These are phyloP conservation scores for Pistacia atlantica DNA, from an alignment of 345 rosid genomes.

Conservation along the genomic window DNA sequence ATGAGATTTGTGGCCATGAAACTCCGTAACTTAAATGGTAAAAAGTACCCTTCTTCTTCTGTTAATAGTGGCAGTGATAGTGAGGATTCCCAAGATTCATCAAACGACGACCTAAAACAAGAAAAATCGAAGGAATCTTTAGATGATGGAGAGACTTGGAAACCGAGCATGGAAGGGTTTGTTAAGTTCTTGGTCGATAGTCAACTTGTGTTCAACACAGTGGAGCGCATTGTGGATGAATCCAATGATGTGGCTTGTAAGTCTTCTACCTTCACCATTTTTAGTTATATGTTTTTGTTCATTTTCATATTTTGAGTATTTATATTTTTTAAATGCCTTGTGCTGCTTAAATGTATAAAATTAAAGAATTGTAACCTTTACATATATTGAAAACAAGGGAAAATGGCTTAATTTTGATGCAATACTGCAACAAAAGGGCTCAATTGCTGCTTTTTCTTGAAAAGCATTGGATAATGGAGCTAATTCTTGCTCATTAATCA, in stretches of 20 bases:
- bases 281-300: background rate
- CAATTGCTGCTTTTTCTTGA: background rate
- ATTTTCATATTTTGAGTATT: background rate
- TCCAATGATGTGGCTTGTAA: conserved; percentile 84
- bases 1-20: conserved; percentile 96
- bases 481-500: background rate
- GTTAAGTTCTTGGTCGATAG: conserved; percentile 74
- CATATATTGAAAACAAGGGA: background rate
- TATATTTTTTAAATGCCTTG: background rate
- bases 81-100: conserved; percentile 17
- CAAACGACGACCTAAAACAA: conserved; percentile 13
- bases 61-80: conserved; percentile 15
- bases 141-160: conserved; percentile 49
- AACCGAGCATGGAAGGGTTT: conserved; percentile 66
- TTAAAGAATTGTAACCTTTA: background rate
- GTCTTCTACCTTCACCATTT: conserved; percentile 11
- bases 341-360: background rate
- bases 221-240: conserved; percentile 77
- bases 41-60: conserved; percentile 31
- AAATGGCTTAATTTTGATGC: background rate
- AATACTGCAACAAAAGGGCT: background rate
- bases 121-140: conserved; percentile 21
- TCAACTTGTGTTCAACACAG: conserved; percentile 70
- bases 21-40: conserved; percentile 76
- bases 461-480: background rate